Conservation (phyloP, 1,284 basidiomycete genomes). For the Austroboletus novae-zelandiae region DNA sequence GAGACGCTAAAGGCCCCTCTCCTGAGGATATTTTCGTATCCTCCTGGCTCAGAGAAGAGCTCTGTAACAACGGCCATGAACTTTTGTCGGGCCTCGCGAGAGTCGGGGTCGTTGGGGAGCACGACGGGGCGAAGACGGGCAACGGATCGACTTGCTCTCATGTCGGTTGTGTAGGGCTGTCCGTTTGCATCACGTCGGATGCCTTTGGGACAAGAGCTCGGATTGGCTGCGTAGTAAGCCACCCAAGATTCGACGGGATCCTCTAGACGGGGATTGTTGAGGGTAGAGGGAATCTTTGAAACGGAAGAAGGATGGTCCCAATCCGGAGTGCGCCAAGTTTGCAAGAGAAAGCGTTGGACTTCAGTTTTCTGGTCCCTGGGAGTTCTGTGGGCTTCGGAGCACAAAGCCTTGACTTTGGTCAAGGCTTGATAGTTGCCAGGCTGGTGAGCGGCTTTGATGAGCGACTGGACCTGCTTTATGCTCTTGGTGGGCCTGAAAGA, state of each 20-base stretch:
- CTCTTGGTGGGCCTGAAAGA: conserved; percentile 30
- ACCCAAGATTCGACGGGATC: conserved; percentile 45
- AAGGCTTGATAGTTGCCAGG: conserved; percentile 39
- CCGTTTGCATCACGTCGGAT: conserved; percentile 39
- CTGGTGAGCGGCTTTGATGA: conserved; percentile 41
- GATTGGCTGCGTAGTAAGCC: conserved; percentile 40
- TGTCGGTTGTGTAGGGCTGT: conserved; percentile 39
- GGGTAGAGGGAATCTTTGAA: conserved; percentile 23
- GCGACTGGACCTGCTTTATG: conserved; percentile 39
- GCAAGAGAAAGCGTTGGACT: conserved; percentile 38
- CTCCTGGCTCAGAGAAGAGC: conserved; percentile 37
- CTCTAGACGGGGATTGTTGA: conserved; percentile 44
- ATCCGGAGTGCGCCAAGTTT: conserved; percentile 36
- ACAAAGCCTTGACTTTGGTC: conserved; percentile 36
- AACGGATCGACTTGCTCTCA: conserved; percentile 42
- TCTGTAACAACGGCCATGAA: conserved; percentile 38
- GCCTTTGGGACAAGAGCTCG: conserved; percentile 43
- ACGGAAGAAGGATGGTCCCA: conserved; percentile 33
- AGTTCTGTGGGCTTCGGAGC: conserved; percentile 36
- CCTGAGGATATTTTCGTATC: conserved; percentile 35
- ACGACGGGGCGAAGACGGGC: conserved; percentile 42
- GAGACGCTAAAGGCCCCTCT: conserved; percentile 36
- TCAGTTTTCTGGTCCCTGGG: conserved; percentile 37
- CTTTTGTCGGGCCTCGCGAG: conserved; percentile 34
- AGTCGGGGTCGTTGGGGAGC: conserved; percentile 26